A percentile compares a stretch with the other conserved stretches of the same genome.
phyloP scores from a whole-genome alignment of 2,329 filamentous ascomycete species.

The Botryotinia calthae region DNA sequence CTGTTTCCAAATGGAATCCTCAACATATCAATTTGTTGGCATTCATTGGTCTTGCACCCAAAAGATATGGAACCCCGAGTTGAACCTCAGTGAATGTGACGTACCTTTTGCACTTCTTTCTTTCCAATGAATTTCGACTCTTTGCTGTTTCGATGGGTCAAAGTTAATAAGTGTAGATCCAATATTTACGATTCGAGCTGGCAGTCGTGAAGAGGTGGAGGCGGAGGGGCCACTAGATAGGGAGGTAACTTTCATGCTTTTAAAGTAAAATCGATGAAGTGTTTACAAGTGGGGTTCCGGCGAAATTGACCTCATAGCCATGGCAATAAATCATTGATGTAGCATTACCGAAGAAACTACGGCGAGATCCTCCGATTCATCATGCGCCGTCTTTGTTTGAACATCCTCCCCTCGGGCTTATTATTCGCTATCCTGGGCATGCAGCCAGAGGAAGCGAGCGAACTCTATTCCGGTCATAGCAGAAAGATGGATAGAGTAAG shows the following conservation, averaged over 20 bases:
- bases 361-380: conserved; percentile 17
- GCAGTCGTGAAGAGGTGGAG: not conserved
- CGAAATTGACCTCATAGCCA: conserved; percentile 14
- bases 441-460: conserved; percentile 4
- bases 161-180: not conserved
- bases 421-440: not conserved
- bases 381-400: not conserved
- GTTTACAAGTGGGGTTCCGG: conserved; percentile 16
- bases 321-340: not conserved
- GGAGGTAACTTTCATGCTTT: not conserved
- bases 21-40: conserved; percentile 17
- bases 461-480: conserved; percentile 15
- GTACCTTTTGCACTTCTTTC: not conserved
- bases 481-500: not conserved
- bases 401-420: conserved; percentile 1
- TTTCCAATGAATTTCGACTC: not conserved
- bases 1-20: conserved; percentile 16
- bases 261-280: not conserved
- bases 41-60: not conserved
- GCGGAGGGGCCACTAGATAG: too few relatives aligned
- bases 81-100: not conserved
- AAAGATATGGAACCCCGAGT: conserved; percentile 14
- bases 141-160: not conserved
- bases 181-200: not conserved
- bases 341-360: conserved; percentile 16